These are phyloP conservation scores for Chlorella vulgaris DNA, from an alignment of 139 green algal species.

Conservation along the genomic window DNA sequence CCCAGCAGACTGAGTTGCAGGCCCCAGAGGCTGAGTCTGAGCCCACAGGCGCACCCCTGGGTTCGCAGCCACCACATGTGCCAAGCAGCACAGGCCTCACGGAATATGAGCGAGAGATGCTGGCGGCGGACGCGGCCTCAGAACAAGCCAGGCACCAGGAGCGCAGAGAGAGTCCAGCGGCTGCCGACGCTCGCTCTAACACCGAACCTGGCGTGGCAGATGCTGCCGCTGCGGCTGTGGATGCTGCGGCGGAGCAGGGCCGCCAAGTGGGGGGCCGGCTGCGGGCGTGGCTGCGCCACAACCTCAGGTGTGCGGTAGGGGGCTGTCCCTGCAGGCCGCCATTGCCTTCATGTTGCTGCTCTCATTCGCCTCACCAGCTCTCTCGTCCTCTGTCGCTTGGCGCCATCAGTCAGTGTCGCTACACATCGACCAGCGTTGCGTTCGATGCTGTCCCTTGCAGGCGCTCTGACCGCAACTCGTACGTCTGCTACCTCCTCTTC, in stretches of 20 bases:
- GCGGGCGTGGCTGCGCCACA: background rate
- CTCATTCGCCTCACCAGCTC: too few relatives aligned
- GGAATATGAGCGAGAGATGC: conserved; percentile 14
- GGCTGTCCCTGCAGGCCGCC: background rate
- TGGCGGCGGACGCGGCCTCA: background rate
- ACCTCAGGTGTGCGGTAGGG: background rate
- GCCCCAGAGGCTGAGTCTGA: background rate
- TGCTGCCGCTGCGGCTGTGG: background rate
- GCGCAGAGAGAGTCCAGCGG: background rate
- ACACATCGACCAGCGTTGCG: too few relatives aligned
- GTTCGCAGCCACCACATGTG: too few relatives aligned
- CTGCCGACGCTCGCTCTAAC: background rate
- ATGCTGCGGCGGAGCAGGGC: background rate
- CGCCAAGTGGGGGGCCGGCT: background rate
- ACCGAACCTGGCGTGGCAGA: background rate
- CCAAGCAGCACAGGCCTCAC: background rate
- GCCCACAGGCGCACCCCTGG: too few relatives aligned
- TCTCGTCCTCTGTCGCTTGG: too few relatives aligned
- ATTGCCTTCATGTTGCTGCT: background rate
- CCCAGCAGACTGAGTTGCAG: background rate
- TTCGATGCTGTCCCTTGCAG: too few relatives aligned
- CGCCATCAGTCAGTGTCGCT: too few relatives aligned
- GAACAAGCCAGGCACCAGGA: background rate
- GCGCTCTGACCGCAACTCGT: conserved; percentile 46
- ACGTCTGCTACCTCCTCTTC: conserved; percentile 58